These are phyloP conservation scores for Neoboletus brunneissimus DNA, from an alignment of 768 basidiomycete species.

Conservation along the genomic window DNA sequence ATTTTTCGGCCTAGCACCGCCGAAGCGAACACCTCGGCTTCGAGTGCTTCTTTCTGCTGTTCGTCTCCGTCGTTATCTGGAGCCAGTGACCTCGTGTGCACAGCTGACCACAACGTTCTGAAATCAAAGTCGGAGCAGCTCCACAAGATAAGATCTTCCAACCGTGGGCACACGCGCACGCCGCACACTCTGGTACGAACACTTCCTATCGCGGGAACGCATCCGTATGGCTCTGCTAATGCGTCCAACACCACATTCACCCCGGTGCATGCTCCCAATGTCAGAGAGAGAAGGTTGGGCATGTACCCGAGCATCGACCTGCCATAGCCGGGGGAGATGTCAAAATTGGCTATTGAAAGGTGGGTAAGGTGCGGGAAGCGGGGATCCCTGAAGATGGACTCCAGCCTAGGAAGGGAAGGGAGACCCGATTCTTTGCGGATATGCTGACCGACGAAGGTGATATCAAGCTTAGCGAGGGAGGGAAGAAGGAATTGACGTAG, in stretches of 20 bases:
- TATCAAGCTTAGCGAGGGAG: constrained; percentile 42
- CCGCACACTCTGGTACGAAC: constrained; percentile 25
- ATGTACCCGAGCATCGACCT: constrained; percentile 50
- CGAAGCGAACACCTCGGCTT: constrained; percentile 22
- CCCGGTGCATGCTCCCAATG: constrained; percentile 46
- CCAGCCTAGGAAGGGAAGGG: constrained; percentile 45
- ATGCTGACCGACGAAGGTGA: constrained; percentile 38
- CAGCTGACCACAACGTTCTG: constrained; percentile 34
- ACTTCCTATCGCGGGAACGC: constrained; percentile 12
- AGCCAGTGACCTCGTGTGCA: constrained; percentile 32
- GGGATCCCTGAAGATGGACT: constrained; percentile 55
- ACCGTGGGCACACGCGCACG: constrained; percentile 48
- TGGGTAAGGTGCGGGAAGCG: constrained; percentile 49
- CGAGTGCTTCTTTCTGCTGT: constrained; percentile 10
- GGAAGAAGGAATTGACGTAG: constrained; percentile 47
- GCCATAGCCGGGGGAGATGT: constrained; percentile 38
- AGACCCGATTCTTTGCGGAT: constrained; percentile 18
- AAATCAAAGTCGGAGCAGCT: constrained; percentile 45
- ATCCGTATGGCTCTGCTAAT: constrained; percentile 38
- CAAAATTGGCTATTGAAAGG: constrained; percentile 48
- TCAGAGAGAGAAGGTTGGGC: constrained; percentile 46
- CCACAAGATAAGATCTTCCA: constrained; percentile 53
- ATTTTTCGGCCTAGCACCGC: constrained; percentile 29
- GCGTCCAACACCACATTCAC: constrained; percentile 40
- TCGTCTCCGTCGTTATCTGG: constrained; percentile 16